Base-by-base conservation (phyloP, 2,329 filamentous ascomycete genomes). In the Metarhizium sp. region DNA sequence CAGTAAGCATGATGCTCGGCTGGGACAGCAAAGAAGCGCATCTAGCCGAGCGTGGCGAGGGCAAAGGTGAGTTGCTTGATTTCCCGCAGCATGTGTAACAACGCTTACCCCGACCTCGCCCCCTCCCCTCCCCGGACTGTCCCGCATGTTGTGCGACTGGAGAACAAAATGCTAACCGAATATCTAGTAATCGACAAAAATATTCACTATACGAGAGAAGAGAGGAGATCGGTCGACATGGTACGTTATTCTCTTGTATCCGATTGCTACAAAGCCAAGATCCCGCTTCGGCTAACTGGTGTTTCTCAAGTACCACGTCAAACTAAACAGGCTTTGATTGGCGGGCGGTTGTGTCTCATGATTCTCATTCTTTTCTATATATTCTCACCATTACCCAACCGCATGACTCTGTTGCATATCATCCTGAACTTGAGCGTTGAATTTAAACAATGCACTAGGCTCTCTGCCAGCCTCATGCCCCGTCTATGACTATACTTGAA, bases 11-110 rank as follows among this genome's bases (percentile, higher is more conserved):
- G 57, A 56, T 74, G 29, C 57, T 73, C 42, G 72, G 72, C 5
- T 74, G 72, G 72, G 70, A 74, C 18, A 70, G 66, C 57, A 70
- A 65, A 58, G 69, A 70, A 43, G 71, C 67, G 20, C 72, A 74
- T 59, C 45, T 70, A 36, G 63, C 66, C 16, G 62, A 71, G 54
- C 66, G 64, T 34, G 67, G 63, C 29, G 62, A 62, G 16, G 65
- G 62, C 10, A 69, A 64, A 54, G 57, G 69, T 69, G 58, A 51
- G 67, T 59, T 11, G 32, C 32, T 34, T 1, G 25, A 25, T 25
- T 25, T 25, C 25, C 25, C 25, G 25, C 25, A 25, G 25, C 25
- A 25, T 25, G 25, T 25, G 25, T 25, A 4, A 25, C 25, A 25
- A 4, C 25, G 25, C 25, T 25, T 25, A 25, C 25, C 25, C 25